A percentile compares a stretch with the other conserved stretches of the same genome.
Conservation (phyloP, 306 rosid species). For the Lotus japonicus region DNA sequence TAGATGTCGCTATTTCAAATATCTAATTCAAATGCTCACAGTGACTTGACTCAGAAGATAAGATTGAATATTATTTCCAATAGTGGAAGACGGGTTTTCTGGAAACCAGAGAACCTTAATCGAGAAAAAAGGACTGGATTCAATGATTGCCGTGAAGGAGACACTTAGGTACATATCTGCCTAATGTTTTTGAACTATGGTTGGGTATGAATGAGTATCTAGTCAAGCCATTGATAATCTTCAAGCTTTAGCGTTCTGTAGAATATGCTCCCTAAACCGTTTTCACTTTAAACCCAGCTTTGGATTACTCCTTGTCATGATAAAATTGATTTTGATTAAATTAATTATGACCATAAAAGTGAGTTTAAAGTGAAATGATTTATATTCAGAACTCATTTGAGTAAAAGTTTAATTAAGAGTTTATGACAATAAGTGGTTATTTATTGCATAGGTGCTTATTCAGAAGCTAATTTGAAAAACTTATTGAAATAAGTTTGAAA, state of each 20-base stretch:
- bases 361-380: too few relatives aligned
- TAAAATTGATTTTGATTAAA: too few relatives aligned
- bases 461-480: too few relatives aligned
- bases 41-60: slow-evolving; percentile 11
- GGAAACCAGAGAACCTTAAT: background rate
- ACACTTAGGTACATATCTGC: slow-evolving; percentile 21
- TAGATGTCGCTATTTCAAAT: background rate
- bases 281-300: slow-evolving; percentile 14
- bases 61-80: slow-evolving; percentile 8
- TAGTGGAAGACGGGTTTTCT: background rate
- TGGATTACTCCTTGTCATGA: background rate
- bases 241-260: slow-evolving; percentile 20
- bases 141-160: slow-evolving; percentile 29
- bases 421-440: too few relatives aligned
- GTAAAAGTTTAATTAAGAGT: too few relatives aligned
- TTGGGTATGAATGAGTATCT: background rate
- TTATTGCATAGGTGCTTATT: too few relatives aligned
- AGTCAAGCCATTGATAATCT: slow-evolving; percentile 20
- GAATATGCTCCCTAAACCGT: slow-evolving; percentile 3
- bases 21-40: background rate
- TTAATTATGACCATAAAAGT: too few relatives aligned
- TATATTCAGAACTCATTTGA: too few relatives aligned
- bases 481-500: too few relatives aligned
- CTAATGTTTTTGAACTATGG: slow-evolving; percentile 34
- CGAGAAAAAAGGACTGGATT: slow-evolving; percentile 14